Base-by-base conservation (phyloP, 2,329 filamentous ascomycete species). In the Ophiocordyceps camponoti-floridani region DNA sequence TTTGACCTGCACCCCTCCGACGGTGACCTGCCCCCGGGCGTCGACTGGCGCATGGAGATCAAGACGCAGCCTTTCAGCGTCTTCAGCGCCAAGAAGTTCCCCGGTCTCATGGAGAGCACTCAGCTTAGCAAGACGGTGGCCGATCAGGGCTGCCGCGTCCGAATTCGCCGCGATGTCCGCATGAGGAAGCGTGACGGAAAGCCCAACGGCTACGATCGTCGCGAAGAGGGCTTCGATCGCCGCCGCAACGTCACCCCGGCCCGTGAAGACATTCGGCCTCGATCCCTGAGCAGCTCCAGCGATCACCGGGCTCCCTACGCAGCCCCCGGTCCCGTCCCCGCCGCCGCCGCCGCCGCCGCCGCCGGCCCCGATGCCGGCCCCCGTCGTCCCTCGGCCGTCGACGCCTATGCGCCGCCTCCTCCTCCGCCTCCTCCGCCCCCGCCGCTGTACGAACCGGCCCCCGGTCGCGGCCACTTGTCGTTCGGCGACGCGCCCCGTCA, bases 1-100 rank as follows among this genome's bases (percentile, higher is more conserved):
- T 74, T 79, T 46, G 84, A 93, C 63, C 49, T 74, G 52, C 69
- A 62, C 52, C 62, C 54, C 31, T 53, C 56, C 40, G 62, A 65
- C 48, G 42, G 67, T 58, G 61, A 71, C 54, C 63, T 82, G n/a
- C 57, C 58, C 4, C 56, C 57, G 0, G 63, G 62, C 47, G 84
- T 94, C 50, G 82, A 87, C 56, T 89, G 86, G 66, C 76, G 88
- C 45, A 76, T 95, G 65, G 86, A 94, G 61, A 83, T 95, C 54
- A 87, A 89, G 68, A 94, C 91, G 0, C 66, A 73, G 12, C 78
- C 84, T 0, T 96, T 98, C 61, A 79, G 77, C 43, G 91, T 96
- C 40, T 96, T 75, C 67, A 95, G 88, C 54, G 91, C 91, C 44
- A 98, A 96, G 78, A 96, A 95, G 67, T 98, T 98, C 66, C 91